Evolutionary conservation across 83 land plant species (phyloP).

Genomic region (Picea mariana): DNA sequence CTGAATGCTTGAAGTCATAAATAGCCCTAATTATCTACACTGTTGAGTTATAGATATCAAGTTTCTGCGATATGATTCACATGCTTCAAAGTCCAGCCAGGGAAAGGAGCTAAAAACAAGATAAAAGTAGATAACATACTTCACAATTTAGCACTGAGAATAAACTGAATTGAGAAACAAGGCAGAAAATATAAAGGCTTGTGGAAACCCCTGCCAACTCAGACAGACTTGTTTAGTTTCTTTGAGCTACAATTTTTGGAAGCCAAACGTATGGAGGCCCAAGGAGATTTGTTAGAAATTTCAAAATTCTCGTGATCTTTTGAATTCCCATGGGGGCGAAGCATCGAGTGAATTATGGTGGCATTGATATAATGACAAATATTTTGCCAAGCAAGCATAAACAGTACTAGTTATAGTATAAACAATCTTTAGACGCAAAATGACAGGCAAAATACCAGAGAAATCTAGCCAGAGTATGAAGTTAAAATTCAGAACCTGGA

Average conservation of each 20-base stretch:
- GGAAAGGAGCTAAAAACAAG: neutral
- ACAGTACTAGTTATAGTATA: no score
- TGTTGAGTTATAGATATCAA: neutral
- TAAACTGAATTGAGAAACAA: neutral
- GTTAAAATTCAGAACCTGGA: slow-evolving; percentile 26
- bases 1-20: neutral
- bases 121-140: neutral
- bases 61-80: neutral
- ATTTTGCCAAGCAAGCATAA: no score
- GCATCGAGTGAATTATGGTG: no score
- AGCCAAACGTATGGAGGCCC: no score
- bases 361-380: no score
- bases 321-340: no score
- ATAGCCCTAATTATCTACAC: neutral
- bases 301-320: no score
- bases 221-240: neutral
- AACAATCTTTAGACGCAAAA: no score
- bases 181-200: neutral
- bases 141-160: no score
- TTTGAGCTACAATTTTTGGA: neutral
- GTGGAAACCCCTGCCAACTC: neutral
- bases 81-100: neutral
- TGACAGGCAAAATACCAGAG: neutral
- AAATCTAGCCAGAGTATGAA: slow-evolving; percentile 10
- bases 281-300: no score